Percentiles rank a stretch among this genome's conserved stretches.
phyloP scores from a whole-genome alignment of 1,139 yeast species.

The Kurtzmaniella quercitrusa region DNA sequence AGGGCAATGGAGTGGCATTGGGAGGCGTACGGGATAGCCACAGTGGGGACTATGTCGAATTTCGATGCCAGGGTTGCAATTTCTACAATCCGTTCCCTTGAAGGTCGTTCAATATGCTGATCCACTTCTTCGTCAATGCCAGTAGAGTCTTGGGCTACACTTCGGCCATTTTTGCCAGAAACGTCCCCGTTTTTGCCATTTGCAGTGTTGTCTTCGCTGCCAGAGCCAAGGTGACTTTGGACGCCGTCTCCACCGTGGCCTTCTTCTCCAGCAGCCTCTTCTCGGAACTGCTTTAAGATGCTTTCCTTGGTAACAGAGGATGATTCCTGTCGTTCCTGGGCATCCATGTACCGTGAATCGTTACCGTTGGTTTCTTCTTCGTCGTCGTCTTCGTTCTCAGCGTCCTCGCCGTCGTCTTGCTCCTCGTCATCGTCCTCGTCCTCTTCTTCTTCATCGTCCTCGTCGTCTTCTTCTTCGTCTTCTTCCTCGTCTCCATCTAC shows the following conservation, averaged over 20 bases:
- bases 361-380: constrained; percentile 13
- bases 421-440: constrained; percentile 23
- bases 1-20: constrained; percentile 75
- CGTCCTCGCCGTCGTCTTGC: constrained; percentile 19
- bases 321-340: constrained; percentile 14
- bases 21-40: constrained; percentile 67
- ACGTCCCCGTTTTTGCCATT: constrained; percentile 2
- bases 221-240: constrained; percentile 2
- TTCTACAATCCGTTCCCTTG: constrained; percentile 33
- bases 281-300: constrained; percentile 3
- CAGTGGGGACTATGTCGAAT: constrained; percentile 62
- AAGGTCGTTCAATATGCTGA: background rate
- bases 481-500: constrained; percentile 13
- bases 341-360: constrained; percentile 18
- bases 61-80: constrained; percentile 44
- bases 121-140: constrained; percentile 2
- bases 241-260: background rate
- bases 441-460: constrained; percentile 20
- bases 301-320: background rate
- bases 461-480: constrained; percentile 15
- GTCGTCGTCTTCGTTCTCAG: constrained; percentile 15
- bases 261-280: constrained; percentile 4
- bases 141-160: background rate
- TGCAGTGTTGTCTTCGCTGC: constrained; percentile 9
- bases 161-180: constrained; percentile 3